Conservation (phyloP, 2,329 filamentous ascomycete genomes). For the Claviceps arundinis region DNA sequence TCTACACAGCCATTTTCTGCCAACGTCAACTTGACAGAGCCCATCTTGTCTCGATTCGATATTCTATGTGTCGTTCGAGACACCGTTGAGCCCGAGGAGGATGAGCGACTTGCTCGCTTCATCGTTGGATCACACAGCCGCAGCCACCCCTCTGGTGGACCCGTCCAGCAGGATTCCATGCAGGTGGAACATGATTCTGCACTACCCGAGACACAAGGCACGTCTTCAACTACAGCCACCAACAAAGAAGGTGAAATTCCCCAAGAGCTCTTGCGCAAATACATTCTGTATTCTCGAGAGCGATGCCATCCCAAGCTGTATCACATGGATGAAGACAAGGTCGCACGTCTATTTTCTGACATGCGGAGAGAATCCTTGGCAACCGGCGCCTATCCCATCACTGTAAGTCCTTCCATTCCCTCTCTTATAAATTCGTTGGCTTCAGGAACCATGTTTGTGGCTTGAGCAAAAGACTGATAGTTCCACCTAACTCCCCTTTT, state of each 20-base stretch:
- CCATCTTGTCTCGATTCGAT: slow-evolving; percentile 94
- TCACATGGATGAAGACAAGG: slow-evolving; percentile 95
- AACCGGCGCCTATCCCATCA: slow-evolving; percentile 94
- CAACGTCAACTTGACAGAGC: slow-evolving; percentile 94
- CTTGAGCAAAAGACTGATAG: slow-evolving; percentile 2
- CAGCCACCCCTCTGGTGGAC: slow-evolving; percentile 58
- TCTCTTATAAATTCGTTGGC: not conserved
- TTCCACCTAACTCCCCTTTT: not conserved
- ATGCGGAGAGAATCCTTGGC: slow-evolving; percentile 89
- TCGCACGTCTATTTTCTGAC: slow-evolving; percentile 85
- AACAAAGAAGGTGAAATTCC: slow-evolving; percentile 59
- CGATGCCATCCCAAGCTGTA: slow-evolving; percentile 85
- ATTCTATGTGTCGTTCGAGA: slow-evolving; percentile 94
- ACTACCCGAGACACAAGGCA: slow-evolving; percentile 21
- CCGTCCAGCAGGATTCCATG: slow-evolving; percentile 37
- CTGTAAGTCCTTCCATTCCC: slow-evolving; percentile 46
- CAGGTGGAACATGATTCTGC: slow-evolving; percentile 48
- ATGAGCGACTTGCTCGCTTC: slow-evolving; percentile 86
- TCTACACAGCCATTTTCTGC: slow-evolving; percentile 89
- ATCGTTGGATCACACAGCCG: slow-evolving; percentile 90
- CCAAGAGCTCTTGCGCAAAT: slow-evolving; percentile 85
- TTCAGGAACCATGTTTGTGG: not conserved
- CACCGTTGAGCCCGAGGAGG: slow-evolving; percentile 81
- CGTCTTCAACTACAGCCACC: slow-evolving; percentile 2
- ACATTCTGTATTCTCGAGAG: slow-evolving; percentile 89